Evolutionary conservation across 2,329 filamentous ascomycete genomes (phyloP), one percentile per base, ranked within the genome.

Genomic region (Paracamarosporium sp.): DNA sequence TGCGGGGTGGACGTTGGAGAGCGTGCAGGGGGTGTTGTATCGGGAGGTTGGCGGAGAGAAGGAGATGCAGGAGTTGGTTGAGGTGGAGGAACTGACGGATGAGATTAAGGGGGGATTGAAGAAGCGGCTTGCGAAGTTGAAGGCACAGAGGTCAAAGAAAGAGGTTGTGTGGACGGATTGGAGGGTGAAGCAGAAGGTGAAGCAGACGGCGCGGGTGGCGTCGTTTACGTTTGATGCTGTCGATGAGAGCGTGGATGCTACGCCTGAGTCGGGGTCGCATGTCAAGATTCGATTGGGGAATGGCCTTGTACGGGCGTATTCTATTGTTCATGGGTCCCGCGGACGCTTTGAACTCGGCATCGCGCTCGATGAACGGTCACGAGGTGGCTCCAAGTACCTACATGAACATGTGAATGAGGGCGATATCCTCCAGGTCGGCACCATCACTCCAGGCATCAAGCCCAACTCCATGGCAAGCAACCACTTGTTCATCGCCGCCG

Each of bases 321-420:
- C 44, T 15, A 35, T 55, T 36, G 36, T 50, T 1, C 24, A 35
- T 15, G 53, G 44, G n/a, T 44, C 53, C 11, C 27, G 20, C 6
- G 35, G 28, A 4, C 53, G 27, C n/a, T 55, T 50, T 17, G 44
- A 50, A n/a, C 45, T 55, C 33, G 53, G 44, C 44, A 55, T 55
- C 13, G 53, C 53, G 15, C 45, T 43, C 25, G 45, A 50, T 28
- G 45, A 44, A 1, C 15, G 50, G 6, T 50, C 45, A 17, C 53
- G 45, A 17, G 45, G 45, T 22, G 53, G 53, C 4, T 50, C 45
- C 8, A 43, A 33, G 28, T 44, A 55, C 17, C 36, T 55, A 3
- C 53, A 55, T n/a, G 45, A 43, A 20, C 4, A 50, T 9, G 28
- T 44, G n/a, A 2, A 30, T 5, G 53, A 15, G 12, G 53, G 53